Evolutionary conservation across 768 basidiomycete species (phyloP), one percentile per base, ranked within the genome.

Genomic region (Mycena metata): DNA sequence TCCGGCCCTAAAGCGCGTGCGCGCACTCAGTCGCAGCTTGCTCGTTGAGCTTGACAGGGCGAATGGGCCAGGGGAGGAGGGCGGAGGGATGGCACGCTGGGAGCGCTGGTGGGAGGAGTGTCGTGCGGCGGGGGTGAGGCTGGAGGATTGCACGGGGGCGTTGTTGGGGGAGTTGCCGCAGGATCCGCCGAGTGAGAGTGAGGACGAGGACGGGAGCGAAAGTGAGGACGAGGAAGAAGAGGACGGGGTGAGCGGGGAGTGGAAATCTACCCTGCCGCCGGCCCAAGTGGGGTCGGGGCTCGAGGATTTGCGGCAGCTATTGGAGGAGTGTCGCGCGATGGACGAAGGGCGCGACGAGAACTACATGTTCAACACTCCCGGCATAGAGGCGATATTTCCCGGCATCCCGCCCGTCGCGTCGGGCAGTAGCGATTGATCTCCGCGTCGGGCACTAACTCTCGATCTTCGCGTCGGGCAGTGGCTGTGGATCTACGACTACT

Each of bases 111-210:
- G 88, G 86, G 82, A 82, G 16, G 81, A 78, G 71, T 90, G 87
- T 69, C 69, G 79, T 0, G 68, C 72, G 21, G 81, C 85, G 75
- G 84, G 86, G 0, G 79, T 93, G 6, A 77, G 89, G 47, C 75
- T 94, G 56, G 92, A 94, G 78, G 93, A 94, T 76, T 94, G 92
- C 73, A 93, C 93, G 0, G 92, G 91, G 0, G 86, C 81, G 15
- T 71, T 82, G 58, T 78, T 94, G 42, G 93, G 93, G 0, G 82
- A 79, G 1, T 72, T 87, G 30, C 86, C 77, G 43, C 79, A 80
- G 47, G 81, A 80, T 13, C 76, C 71, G 2, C 76, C 73, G 3
- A 30, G 6, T 0, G 79, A 76, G 1, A 78, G 77, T 0, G 78
- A 76, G 0, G 80, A 78, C 17, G 75, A 78, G 4, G 78, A 79